Percentiles rank a stretch among this genome's conserved stretches.
phyloP scores from a whole-genome alignment of 2,329 filamentous ascomycete genomes.

The Nemania sp. region DNA sequence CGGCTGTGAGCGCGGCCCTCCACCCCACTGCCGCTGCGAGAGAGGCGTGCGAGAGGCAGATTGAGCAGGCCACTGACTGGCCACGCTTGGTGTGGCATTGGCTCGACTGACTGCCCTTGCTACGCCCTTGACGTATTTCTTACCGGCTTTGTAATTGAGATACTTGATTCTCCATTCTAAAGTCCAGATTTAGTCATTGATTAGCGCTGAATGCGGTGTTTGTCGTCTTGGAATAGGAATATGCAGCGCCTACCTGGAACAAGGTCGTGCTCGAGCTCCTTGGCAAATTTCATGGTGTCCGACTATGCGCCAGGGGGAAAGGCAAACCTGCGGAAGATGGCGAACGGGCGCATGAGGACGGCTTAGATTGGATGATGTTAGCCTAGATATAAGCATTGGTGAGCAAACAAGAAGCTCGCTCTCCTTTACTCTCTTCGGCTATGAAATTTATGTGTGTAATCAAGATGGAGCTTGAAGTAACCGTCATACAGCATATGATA shows the following conservation, averaged over 20 bases:
- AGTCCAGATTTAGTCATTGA: neutral
- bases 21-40: constrained; percentile 30
- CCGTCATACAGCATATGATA: too few species aligned
- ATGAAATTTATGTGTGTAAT: neutral
- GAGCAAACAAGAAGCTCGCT: neutral
- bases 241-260: constrained; percentile 67
- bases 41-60: constrained; percentile 37
- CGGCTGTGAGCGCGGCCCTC: constrained; percentile 5
- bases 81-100: constrained; percentile 52
- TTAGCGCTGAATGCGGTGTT: neutral
- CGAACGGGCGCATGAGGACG: neutral
- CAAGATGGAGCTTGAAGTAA: too few species aligned
- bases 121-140: constrained; percentile 90
- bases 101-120: constrained; percentile 69
- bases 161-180: constrained; percentile 91
- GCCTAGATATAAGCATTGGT: neutral
- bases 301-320: constrained; percentile 1
- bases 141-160: constrained; percentile 91
- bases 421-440: neutral
- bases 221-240: neutral
- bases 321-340: neutral
- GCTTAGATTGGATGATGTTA: neutral
- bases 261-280: constrained; percentile 82
- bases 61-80: constrained; percentile 39
- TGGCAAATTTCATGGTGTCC: constrained; percentile 66